Base-by-base conservation (phyloP, 1,284 basidiomycete genomes). In the Waitea zeae region DNA sequence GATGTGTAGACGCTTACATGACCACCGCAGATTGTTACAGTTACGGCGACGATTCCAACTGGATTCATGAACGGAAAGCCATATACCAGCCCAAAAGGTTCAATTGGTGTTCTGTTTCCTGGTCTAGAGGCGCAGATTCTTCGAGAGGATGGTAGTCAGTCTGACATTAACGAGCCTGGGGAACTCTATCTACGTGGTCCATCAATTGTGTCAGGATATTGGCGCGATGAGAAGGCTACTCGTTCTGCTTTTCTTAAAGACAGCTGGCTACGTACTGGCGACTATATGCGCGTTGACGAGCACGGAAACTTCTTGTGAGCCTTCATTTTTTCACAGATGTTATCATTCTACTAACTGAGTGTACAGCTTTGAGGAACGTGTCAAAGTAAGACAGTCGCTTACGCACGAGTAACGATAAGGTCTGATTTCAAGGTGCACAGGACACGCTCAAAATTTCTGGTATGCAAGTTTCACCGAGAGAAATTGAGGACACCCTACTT, bases 371-470 rank as follows among this genome's bases (percentile, higher is more conserved):
- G 76, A 76, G 59, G 68, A 18, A 12, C 40, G 17, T 20, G n/a
- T n/a, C n/a, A n/a, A n/a, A n/a, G n/a, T n/a, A n/a, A n/a, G n/a
- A n/a, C n/a, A n/a, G n/a, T n/a, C n/a, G n/a, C n/a, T n/a, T n/a
- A n/a, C n/a, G n/a, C n/a, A n/a, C n/a, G n/a, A n/a, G n/a, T n/a
- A n/a, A n/a, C n/a, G n/a, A n/a, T n/a, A n/a, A n/a, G n/a, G n/a
- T n/a, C n/a, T n/a, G n/a, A n/a, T n/a, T n/a, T n/a, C n/a, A n/a
- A n/a, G n/a, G n/a, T 82, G 9, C 81, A n/a, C n/a, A n/a, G n/a
- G n/a, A n/a, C n/a, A n/a, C n/a, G n/a, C n/a, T n/a, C n/a, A n/a
- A 82, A 46, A 61, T 82, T 4, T 79, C 76, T 0, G 78, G 80
- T 5, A 58, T 59, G 29, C 80, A 83, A 50, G 79, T 82, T 0